Base-by-base conservation (phyloP, 139 green algal genomes). In the Coelastrella sp. region DNA sequence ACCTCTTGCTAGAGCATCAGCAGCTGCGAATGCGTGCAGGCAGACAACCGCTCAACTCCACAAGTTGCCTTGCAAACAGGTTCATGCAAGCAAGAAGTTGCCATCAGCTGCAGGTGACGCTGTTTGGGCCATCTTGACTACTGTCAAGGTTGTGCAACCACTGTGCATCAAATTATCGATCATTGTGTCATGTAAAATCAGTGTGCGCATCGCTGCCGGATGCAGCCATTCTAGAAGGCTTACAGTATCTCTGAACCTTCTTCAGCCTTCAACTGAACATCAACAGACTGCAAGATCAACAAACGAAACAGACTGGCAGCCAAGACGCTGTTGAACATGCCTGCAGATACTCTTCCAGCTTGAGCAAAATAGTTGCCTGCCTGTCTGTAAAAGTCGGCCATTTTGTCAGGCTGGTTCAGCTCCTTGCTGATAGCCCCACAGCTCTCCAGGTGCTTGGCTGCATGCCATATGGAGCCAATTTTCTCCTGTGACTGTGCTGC, bases 391-490 rank as follows among this genome's bases (percentile, higher is more conserved):
- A 87, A 95, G 15, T 90, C 85, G 10, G 88, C 90, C 24, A 92
- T 92, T 66, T 92, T 89, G 27, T 95, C 94, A 90, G 59, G 81
- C 68, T 91, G 76, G 25, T 68, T 27, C 27, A 91, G 66, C 63
- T 91, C 72, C 6, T 88, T 92, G 87, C 61, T 91, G 57, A 95
- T 84, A 6, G 94, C 88, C 0, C 83, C 91, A 49, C 89, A 90
- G 1, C 87, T 82, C 85, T 96, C 94, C 60, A 97, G 65, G 84
- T 95, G 91, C 90, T 97, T 97, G 17, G 91, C 96, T 6, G 96
- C 95, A 68, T 98, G 96, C 95, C 94, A 98, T 0, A 89, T 80
- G 1, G 94, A 96, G 8, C 93, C 92, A 68, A 96, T 92, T 72
- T 93, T 91, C 56, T 97, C 93, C 57, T 98, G 95, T 0, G 95